Percentiles rank a stretch among this genome's conserved stretches.
phyloP scores from a whole-genome alignment of 2,329 filamentous ascomycete species.

The Alternaria gaisen region DNA sequence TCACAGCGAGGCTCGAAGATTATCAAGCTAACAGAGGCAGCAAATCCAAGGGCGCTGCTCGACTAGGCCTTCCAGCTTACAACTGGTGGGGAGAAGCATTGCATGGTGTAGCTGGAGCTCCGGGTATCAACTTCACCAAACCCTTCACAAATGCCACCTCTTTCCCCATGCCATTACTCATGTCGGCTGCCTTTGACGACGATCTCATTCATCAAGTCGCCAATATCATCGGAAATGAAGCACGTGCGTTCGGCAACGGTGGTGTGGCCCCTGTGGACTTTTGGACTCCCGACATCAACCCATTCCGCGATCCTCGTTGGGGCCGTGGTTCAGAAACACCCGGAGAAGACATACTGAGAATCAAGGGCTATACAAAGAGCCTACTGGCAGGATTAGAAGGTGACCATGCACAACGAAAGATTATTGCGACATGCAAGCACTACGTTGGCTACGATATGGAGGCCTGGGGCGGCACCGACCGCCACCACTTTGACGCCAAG shows the following conservation, averaged over 20 bases:
- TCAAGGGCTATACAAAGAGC: slow-evolving; percentile 55
- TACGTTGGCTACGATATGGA: slow-evolving; percentile 49
- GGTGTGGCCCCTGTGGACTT: slow-evolving; percentile 63
- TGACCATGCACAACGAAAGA: slow-evolving; percentile 33
- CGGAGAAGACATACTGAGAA: slow-evolving; percentile 63
- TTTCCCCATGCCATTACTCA: slow-evolving; percentile 71
- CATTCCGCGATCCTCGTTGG: slow-evolving; percentile 70
- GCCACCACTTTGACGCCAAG: slow-evolving; percentile 64
- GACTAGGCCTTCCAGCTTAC: slow-evolving; percentile 67
- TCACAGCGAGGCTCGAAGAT: slow-evolving; percentile 10
- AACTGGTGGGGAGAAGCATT: slow-evolving; percentile 65
- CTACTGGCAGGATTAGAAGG: slow-evolving; percentile 41
- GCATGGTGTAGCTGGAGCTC: slow-evolving; percentile 66
- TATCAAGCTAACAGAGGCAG: slow-evolving; percentile 55
- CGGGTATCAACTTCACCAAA: slow-evolving; percentile 64
- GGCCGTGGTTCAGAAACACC: slow-evolving; percentile 67
- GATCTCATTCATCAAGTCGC: slow-evolving; percentile 67
- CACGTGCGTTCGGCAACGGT: slow-evolving; percentile 70
- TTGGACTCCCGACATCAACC: slow-evolving; percentile 74
- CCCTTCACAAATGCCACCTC: slow-evolving; percentile 69
- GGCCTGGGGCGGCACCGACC: slow-evolving; percentile 37
- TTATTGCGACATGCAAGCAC: slow-evolving; percentile 60
- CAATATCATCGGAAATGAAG: slow-evolving; percentile 66
- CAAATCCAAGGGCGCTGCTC: slow-evolving; percentile 59
- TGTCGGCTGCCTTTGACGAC: slow-evolving; percentile 71